Base-by-base conservation (phyloP, 1,139 yeast genomes). In the Groenewaldozyma sp. region DNA sequence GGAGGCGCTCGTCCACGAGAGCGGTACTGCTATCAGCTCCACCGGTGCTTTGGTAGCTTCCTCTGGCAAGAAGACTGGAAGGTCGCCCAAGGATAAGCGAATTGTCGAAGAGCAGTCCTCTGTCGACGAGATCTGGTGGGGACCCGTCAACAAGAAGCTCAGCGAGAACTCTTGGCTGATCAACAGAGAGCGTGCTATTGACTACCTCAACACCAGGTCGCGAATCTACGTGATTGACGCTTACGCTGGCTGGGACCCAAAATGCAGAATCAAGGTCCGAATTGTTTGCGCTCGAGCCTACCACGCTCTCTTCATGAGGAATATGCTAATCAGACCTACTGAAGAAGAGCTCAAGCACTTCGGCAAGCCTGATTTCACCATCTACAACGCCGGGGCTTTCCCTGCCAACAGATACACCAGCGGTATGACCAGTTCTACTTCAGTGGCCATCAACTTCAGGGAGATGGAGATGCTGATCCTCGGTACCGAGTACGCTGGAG, bases 401-500 rank as follows among this genome's bases (percentile, higher is more conserved):
- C 97, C 97, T 41, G 98, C 98, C 41, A 91, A 91, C 67, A 80
- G 86, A 47, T 87, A 78, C 73, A 91, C 98, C 48, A 80, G 84
- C 62, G 97, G 97, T 63, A 91, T 91, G 98, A 83, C 97, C 44
- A 88, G 97, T 35, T 69, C 91, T 49, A 88, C 97, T 40, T 84
- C 96, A 40, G 94, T 91, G 50, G 96, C 87, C 67, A 87, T 91
- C 60, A 91, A 91, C 70, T 91, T 91, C 73, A 83, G 87, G 70
- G 91, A 78, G 55, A 87, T 88, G 96, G 98, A 91, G 70, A 91
- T 91, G 98, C 88, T 91, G 53, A 91, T 91, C 59, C 74, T 91
- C 55, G 98, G 98, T 68, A 88, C 97, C 40, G 97, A 91, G 71
- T 91, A 91, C 62, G 97, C 97, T 44, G 97, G 97, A 59, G 98